phyloP scores from a whole-genome alignment of 83 land plant species.

The Diphasiastrum complanatum region DNA sequence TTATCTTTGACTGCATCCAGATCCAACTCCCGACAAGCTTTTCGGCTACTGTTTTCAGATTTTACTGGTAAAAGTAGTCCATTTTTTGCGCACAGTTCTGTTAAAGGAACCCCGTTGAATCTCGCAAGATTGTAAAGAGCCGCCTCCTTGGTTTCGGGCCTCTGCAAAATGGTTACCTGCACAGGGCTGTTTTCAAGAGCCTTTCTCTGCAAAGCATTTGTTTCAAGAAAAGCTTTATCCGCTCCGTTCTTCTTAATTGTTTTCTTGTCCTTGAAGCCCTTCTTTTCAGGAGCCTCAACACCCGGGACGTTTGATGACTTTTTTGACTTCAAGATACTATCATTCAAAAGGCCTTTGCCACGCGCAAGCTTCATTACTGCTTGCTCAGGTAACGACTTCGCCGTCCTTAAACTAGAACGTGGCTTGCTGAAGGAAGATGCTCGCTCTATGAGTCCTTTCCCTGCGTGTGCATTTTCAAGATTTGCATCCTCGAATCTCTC shows the following conservation, averaged over 20 bases:
- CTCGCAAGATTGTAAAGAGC: conserved; percentile 3
- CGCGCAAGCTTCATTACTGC: no score
- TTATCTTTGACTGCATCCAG: no score
- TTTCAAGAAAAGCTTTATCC: not conserved
- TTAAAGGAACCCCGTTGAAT: not conserved
- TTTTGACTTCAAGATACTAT: not conserved
- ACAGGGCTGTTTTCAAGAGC: not conserved
- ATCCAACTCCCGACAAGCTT: no score
- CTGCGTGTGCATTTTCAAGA: not conserved
- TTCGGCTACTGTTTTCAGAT: no score
- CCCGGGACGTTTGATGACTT: not conserved
- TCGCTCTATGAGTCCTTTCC: not conserved
- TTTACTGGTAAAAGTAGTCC: not conserved
- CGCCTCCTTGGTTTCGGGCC: conserved; percentile 11
- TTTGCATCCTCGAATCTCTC: not conserved
- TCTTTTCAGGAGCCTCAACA: not conserved
- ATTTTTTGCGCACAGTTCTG: not conserved
- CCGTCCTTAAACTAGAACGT: no score
- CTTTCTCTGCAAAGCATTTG: not conserved
- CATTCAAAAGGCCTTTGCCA: no score
- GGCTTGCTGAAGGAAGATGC: no score
- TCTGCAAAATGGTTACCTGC: conserved; percentile 10
- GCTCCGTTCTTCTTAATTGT: not conserved
- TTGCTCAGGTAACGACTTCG: no score
- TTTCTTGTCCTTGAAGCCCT: not conserved